Conservation (phyloP, 768 basidiomycete species). For the Russula virescens region DNA sequence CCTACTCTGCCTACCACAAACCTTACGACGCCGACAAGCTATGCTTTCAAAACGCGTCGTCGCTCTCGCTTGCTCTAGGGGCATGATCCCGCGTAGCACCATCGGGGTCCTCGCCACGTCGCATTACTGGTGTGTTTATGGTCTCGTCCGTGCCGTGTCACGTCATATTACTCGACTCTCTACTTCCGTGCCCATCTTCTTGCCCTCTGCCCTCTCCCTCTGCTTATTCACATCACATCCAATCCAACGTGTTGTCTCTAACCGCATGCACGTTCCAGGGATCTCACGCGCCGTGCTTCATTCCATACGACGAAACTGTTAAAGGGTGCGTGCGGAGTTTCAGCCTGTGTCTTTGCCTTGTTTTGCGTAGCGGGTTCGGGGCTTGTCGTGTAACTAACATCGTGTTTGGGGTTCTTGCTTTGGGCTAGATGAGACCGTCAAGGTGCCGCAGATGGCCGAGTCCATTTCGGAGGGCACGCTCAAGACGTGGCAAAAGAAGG, state of each 20-base stretch:
- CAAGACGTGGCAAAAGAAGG: conserved; percentile 90
- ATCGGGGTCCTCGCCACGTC: conserved; percentile 19
- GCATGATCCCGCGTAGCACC: conserved; percentile 16
- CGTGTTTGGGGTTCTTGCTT: background rate
- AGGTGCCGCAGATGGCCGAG: conserved; percentile 97
- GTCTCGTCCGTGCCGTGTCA: background rate
- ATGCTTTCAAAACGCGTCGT: conserved; percentile 26
- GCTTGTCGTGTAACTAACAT: conserved; percentile 9
- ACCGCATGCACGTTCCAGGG: conserved; percentile 34
- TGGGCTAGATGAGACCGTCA: conserved; percentile 72
- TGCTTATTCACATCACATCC: background rate
- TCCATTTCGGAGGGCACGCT: conserved; percentile 97
- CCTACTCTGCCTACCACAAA: background rate
- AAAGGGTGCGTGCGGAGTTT: conserved; percentile 54
- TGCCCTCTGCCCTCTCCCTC: conserved; percentile 6
- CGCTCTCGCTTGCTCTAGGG: conserved; percentile 21
- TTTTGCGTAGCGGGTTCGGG: background rate
- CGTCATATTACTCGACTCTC: background rate
- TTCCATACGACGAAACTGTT: conserved; percentile 69
- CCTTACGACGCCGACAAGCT: background rate
- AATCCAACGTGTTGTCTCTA: conserved; percentile 9
- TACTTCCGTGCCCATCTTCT: background rate
- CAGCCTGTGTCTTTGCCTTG: background rate
- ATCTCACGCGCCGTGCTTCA: conserved; percentile 46
- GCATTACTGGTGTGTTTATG: conserved; percentile 21